phyloP scores from a whole-genome alignment of 306 rosid species.

The Amphicarpaea edgeworthii region DNA sequence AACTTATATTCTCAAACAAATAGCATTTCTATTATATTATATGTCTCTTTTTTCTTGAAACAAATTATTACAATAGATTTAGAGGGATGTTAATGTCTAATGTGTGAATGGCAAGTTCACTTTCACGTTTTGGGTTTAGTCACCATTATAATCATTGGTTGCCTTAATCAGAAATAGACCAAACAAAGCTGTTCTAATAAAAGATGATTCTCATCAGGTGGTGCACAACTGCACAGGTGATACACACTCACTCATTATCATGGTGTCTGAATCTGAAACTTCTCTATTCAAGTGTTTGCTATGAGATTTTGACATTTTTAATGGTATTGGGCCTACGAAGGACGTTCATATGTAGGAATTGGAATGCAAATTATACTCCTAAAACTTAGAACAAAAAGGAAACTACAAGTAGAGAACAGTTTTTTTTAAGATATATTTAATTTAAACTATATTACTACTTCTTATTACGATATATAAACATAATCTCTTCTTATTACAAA shows the following conservation, averaged over 20 bases:
- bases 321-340: too few relatives aligned
- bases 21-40: background rate
- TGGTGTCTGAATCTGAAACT: background rate
- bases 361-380: too few relatives aligned
- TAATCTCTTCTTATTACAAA: too few relatives aligned
- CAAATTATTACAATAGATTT: background rate
- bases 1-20: background rate
- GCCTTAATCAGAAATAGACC: slow-evolving; percentile 2
- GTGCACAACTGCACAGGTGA: background rate
- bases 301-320: background rate
- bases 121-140: background rate
- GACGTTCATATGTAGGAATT: too few relatives aligned
- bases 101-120: too few relatives aligned
- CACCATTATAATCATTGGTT: background rate
- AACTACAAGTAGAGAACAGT: too few relatives aligned
- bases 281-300: background rate
- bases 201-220: background rate
- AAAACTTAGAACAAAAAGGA: too few relatives aligned
- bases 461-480: too few relatives aligned
- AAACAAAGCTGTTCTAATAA: background rate
- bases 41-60: background rate
- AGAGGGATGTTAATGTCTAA: too few relatives aligned
- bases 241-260: background rate
- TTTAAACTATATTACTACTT: too few relatives aligned
- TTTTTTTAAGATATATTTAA: too few relatives aligned